Evolutionary conservation across 176 grass and related monocot genomes (phyloP).

Genomic region (Oryza nivara): DNA sequence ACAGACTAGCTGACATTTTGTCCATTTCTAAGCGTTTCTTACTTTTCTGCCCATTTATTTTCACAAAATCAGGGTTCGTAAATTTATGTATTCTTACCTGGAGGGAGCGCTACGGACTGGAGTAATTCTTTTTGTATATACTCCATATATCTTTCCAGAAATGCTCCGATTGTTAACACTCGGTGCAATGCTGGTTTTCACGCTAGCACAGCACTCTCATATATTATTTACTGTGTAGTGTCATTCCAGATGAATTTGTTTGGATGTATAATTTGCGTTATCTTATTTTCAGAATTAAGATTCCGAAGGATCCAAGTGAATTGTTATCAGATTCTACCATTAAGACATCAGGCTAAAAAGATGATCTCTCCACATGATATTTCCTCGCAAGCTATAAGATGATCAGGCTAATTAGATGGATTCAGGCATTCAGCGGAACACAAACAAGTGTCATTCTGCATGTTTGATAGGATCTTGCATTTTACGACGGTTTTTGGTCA

Average conservation of each 20-base stretch:
- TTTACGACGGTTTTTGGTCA: too few species aligned
- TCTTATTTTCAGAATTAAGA: background rate
- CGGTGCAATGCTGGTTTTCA: background rate
- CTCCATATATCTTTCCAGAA: background rate
- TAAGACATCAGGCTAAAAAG: background rate
- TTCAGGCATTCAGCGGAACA: too few species aligned
- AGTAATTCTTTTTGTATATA: background rate
- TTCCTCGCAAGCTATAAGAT: too few species aligned
- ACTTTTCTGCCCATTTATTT: background rate
- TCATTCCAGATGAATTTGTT: background rate
- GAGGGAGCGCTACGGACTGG: background rate
- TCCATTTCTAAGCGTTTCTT: background rate
- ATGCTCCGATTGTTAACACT: background rate
- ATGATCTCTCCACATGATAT: too few species aligned
- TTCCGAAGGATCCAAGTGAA: background rate
- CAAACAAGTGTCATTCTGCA: too few species aligned
- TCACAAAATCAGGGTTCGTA: background rate
- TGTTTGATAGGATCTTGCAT: too few species aligned
- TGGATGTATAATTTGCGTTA: background rate
- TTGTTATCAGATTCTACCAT: background rate
- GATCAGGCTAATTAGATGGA: too few species aligned
- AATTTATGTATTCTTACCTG: background rate
- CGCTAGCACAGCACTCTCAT: background rate
- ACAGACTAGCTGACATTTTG: background rate
- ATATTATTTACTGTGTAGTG: background rate